Conservation (phyloP, 2,329 filamentous ascomycete species). For the Colletotrichum siamense region DNA sequence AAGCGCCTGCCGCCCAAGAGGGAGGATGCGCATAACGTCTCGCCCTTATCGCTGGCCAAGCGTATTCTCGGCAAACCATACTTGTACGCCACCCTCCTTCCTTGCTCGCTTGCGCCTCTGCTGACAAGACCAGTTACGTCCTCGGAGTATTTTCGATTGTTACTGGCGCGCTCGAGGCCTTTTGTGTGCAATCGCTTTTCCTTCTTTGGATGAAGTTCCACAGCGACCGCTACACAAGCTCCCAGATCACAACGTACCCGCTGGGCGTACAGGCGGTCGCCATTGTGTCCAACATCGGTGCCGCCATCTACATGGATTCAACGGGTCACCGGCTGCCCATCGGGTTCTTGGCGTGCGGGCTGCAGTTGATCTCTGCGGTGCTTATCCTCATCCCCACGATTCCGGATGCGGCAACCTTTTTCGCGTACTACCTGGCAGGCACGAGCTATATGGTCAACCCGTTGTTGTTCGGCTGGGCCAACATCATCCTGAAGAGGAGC, state of each 20-base stretch:
- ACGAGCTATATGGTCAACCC: constrained; percentile 46
- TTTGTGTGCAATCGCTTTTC: constrained; percentile 27
- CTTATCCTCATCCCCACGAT: constrained; percentile 37
- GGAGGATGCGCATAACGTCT: constrained; percentile 38
- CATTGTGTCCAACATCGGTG: constrained; percentile 40
- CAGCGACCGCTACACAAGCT: constrained; percentile 25
- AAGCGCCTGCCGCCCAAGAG: constrained; percentile 34
- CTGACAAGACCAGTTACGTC: constrained; percentile 34
- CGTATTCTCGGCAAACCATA: constrained; percentile 30
- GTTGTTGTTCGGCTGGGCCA: constrained; percentile 35
- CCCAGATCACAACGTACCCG: constrained; percentile 41
- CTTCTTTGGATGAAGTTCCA: constrained; percentile 32
- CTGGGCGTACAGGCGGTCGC: constrained; percentile 41
- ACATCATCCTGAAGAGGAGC: neutral
- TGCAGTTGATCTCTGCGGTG: constrained; percentile 37
- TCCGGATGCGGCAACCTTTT: constrained; percentile 35
- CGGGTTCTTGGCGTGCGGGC: constrained; percentile 33
- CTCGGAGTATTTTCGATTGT: constrained; percentile 41
- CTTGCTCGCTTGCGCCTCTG: neutral
- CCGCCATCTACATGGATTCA: constrained; percentile 38
- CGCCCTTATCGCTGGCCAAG: constrained; percentile 30
- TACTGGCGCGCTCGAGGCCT: constrained; percentile 38
- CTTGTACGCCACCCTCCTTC: constrained; percentile 25
- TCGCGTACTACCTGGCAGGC: constrained; percentile 41
- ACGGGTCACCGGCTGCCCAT: constrained; percentile 38